phyloP scores from a whole-genome alignment of 345 rosid species.

The Salix brachista region DNA sequence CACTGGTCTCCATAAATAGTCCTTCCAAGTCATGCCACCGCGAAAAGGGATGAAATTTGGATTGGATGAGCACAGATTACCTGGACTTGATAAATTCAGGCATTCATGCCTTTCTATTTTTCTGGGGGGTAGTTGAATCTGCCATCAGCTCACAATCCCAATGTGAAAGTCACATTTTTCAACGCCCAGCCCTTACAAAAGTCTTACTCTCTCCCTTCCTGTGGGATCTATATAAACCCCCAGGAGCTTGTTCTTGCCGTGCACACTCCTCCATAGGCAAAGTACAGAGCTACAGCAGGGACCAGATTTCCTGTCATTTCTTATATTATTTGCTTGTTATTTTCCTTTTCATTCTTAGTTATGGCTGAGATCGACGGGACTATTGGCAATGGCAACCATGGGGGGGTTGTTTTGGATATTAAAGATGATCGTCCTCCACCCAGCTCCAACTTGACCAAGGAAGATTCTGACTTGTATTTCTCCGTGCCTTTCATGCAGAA shows the following conservation, averaged over 20 bases:
- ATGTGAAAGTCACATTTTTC: conserved; percentile 25
- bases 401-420: conserved; percentile 48
- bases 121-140: conserved; percentile 39
- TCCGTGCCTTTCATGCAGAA: conserved; percentile 78
- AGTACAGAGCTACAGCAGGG: background rate
- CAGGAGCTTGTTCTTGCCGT: background rate
- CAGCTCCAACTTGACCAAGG: conserved; percentile 22
- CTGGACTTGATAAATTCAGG: background rate
- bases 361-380: conserved; percentile 49
- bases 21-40: too few relatives aligned
- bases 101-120: conserved; percentile 17
- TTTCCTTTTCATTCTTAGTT: background rate
- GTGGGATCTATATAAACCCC: background rate
- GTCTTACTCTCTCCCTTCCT: background rate
- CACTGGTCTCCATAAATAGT: too few relatives aligned
- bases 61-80: background rate
- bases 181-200: conserved; percentile 25
- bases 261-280: background rate
- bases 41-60: background rate
- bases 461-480: conserved; percentile 37
- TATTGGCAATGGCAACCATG: conserved; percentile 23
- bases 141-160: conserved; percentile 17
- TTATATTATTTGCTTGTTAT: background rate
- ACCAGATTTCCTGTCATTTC: background rate
- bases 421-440: conserved; percentile 35